A percentile compares a stretch with the other conserved stretches of the same genome.
phyloP scores from a whole-genome alignment of 371 early-diverging fungal genomes.

The Apophysomyces sp. region DNA sequence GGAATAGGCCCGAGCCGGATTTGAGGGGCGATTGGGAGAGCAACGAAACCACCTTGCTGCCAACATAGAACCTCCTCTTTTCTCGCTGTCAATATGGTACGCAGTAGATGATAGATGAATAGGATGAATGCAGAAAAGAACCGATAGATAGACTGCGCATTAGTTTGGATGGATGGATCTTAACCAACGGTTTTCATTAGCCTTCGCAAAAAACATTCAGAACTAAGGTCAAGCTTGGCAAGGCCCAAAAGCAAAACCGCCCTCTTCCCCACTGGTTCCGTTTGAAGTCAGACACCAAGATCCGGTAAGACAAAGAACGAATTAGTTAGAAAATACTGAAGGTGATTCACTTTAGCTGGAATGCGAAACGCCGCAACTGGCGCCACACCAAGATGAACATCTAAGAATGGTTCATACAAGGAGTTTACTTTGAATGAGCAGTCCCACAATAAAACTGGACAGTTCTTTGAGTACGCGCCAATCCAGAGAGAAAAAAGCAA shows the following conservation, averaged over 20 bases:
- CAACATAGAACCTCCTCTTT: too few species aligned
- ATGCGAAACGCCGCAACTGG: conserved; percentile 98
- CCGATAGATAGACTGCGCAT: too few species aligned
- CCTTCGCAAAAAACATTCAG: conserved; percentile 95
- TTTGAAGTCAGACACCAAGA: conserved; percentile 93
- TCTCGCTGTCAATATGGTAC: too few species aligned
- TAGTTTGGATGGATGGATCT: neutral
- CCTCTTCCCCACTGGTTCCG: conserved; percentile 98
- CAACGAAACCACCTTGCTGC: too few species aligned
- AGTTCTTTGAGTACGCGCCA: too few species aligned
- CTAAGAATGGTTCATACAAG: too few species aligned
- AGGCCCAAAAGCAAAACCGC: conserved; percentile 98
- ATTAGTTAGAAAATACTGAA: neutral
- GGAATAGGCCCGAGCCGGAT: too few species aligned
- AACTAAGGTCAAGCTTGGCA: conserved; percentile 97
- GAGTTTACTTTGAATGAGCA: too few species aligned
- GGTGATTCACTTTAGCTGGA: conserved; percentile 65
- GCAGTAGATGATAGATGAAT: neutral
- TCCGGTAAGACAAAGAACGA: conserved; percentile 60
- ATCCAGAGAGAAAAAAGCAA: too few species aligned
- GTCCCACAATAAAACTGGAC: too few species aligned
- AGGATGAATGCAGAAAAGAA: neutral
- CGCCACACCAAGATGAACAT: conserved; percentile 94
- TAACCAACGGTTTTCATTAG: conserved; percentile 56
- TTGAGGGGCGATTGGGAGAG: too few species aligned